These are phyloP conservation scores for Mucuna pruriens DNA, from an alignment of 306 rosid species.

Conservation along the genomic window DNA sequence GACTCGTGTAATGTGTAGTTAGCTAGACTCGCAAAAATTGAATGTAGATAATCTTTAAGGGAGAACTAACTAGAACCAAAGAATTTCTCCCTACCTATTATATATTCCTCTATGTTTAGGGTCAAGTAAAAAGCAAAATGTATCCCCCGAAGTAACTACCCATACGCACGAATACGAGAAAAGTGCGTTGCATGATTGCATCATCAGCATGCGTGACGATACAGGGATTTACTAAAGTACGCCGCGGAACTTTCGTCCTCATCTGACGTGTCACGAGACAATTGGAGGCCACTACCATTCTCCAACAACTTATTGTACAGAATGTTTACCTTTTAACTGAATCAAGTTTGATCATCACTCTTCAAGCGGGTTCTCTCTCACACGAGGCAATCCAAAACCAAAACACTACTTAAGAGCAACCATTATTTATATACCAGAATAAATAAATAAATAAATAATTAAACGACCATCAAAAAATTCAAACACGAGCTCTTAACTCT, in stretches of 20 bases:
- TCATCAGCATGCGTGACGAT: not conserved
- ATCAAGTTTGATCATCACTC: slow-evolving; percentile 1
- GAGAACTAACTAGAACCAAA: not conserved
- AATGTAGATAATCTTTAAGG: not conserved
- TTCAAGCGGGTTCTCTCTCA: slow-evolving; percentile 26
- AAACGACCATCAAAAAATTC: not conserved
- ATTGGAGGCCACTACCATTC: slow-evolving; percentile 6
- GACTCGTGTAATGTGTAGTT: not conserved
- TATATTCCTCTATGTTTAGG: not conserved
- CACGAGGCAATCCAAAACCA: not conserved
- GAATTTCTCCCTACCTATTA: not conserved
- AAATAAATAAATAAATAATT: not conserved
- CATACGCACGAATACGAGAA: slow-evolving; percentile 21
- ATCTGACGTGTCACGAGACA: slow-evolving; percentile 41
- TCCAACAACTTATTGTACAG: slow-evolving; percentile 8
- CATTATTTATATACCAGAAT: not conserved
- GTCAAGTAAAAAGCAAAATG: not conserved
- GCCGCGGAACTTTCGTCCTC: not conserved
- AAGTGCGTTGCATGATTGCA: slow-evolving; percentile 15
- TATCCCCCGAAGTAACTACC: slow-evolving; percentile 16
- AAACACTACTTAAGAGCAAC: slow-evolving; percentile 5
- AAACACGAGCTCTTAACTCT: not conserved
- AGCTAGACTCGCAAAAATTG: not conserved
- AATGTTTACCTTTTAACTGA: slow-evolving; percentile 23
- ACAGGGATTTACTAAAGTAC: not conserved